Percentiles rank a stretch among this genome's conserved stretches.
phyloP scores from a whole-genome alignment of 495 filamentous ascomycete genomes.

The Penicillium alfredii region DNA sequence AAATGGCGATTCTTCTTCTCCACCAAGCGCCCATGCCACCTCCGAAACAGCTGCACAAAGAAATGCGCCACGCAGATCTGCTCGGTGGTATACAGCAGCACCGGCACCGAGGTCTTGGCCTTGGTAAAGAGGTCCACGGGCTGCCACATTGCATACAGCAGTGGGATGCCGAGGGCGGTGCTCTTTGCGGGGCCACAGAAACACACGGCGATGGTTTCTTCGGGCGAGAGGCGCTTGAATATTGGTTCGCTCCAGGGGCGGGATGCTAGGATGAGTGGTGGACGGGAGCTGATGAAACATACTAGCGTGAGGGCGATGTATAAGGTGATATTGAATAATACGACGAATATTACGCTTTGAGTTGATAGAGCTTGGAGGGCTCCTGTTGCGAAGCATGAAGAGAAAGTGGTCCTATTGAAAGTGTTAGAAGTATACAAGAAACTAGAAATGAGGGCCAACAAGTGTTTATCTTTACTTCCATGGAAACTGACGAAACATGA shows the following conservation, averaged over 20 bases:
- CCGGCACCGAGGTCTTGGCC: constrained; percentile 48
- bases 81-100: constrained; percentile 51
- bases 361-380: constrained; percentile 42
- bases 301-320: constrained; percentile 46
- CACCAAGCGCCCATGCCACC: constrained; percentile 35
- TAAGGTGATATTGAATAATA: constrained; percentile 47
- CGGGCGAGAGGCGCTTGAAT: constrained; percentile 36
- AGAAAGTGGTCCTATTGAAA: constrained; percentile 43
- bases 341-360: constrained; percentile 45
- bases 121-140: constrained; percentile 44
- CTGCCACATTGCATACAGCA: constrained; percentile 50
- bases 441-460: no score
- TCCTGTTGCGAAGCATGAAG: constrained; percentile 48
- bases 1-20: constrained; percentile 20
- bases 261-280: constrained; percentile 26
- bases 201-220: constrained; percentile 49
- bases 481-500: no score
- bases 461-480: no score
- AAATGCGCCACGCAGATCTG: constrained; percentile 51
- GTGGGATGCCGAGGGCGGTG: constrained; percentile 47
- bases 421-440: constrained; percentile 1
- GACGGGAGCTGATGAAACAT: constrained; percentile 43
- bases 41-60: constrained; percentile 46
- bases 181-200: constrained; percentile 55
- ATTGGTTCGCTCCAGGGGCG: constrained; percentile 18